Evolutionary conservation across 73 alveolate genomes (phyloP).

Genomic region (Stentor roeselii): DNA sequence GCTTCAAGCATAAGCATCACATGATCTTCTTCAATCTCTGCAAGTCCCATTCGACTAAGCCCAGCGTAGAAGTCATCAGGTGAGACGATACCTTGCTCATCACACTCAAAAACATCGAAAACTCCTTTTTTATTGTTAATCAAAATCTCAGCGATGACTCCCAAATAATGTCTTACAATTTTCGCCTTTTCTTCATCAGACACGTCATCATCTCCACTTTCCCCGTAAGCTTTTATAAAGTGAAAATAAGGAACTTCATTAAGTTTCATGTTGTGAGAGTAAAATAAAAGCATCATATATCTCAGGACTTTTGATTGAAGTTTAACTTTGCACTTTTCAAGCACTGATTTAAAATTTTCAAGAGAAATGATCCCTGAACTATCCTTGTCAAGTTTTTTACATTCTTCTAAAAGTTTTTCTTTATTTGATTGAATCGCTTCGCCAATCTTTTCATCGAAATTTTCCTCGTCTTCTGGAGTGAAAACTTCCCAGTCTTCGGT

Average conservation of each 20-base stretch:
- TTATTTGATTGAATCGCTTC: background rate
- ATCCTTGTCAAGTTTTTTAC: conserved; percentile 7
- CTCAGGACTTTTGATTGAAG: background rate
- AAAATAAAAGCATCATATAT: conserved; percentile 28
- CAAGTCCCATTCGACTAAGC: background rate
- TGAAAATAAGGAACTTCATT: conserved; percentile 5
- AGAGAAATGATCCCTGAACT: conserved; percentile 1
- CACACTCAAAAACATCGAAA: conserved; percentile 15
- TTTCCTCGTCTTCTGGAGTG: conserved; percentile 32
- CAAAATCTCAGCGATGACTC: background rate
- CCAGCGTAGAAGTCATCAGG: conserved; percentile 6
- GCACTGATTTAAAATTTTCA: background rate
- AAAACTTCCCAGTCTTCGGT: conserved; percentile 9
- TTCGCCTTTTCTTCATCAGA: conserved; percentile 12
- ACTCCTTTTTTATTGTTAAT: background rate
- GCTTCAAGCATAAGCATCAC: conserved; percentile 20
- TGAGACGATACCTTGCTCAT: background rate
- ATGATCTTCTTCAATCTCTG: background rate
- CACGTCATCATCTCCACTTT: background rate
- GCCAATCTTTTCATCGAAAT: background rate
- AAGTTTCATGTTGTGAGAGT: background rate
- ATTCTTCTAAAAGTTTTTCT: conserved; percentile 1
- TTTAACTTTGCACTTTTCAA: background rate
- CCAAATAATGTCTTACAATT: conserved; percentile 19
- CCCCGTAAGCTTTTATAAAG: conserved; percentile 30